Evolutionary conservation across 2,329 filamentous ascomycete genomes (phyloP), one percentile per base, ranked within the genome.

Genomic region (Amauroascus verrucosus): DNA sequence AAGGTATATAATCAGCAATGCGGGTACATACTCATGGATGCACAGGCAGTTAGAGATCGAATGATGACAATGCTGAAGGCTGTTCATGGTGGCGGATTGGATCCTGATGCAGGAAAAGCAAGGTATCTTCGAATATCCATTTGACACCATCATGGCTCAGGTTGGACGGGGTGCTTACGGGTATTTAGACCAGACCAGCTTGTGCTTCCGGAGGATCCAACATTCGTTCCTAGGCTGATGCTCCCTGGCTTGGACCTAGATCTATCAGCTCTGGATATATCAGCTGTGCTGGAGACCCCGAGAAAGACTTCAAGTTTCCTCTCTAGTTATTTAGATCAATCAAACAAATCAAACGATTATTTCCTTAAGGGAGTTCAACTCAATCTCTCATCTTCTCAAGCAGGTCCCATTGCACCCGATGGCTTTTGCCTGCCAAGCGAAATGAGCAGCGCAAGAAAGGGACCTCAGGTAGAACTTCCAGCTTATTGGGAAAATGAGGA

Each of bases 1-100:
- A 81, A 86, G 47, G 89, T 97, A 16, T 95, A 88, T 67, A 77
- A 81, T 24, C 86, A 95, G 65, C 90, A 98, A 70, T 95, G 86
- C 62, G 77, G 78, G 35, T 98, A 95, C 66, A 81, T 95, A 22
- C 81, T 96, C 45, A 77, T 79, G 2, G 93, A 97, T 64, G 83
- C 84, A 1, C 83, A 90, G 67, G 82, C 80, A 60, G 82, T 86
- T 35, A 83, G 88, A 60, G 79, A 82, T 56, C 81, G 81, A 59
- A 87, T 97, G 78, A 77, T 79, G 59, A 72, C 80, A 1, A 80
- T 89, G 64, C 74, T 86, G 57, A 80, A 76, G 48, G 70, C 77
- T 6, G 67, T 84, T 50, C 72, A 75, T 35, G 72, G 75, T 16
- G 78, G 78, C 54, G 81, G 79, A 18, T 74, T 88, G 24, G 87